Percentiles rank a stretch among this genome's conserved stretches.
phyloP scores from a whole-genome alignment of 768 basidiomycete species.

The Psilocybe cyanescens region DNA sequence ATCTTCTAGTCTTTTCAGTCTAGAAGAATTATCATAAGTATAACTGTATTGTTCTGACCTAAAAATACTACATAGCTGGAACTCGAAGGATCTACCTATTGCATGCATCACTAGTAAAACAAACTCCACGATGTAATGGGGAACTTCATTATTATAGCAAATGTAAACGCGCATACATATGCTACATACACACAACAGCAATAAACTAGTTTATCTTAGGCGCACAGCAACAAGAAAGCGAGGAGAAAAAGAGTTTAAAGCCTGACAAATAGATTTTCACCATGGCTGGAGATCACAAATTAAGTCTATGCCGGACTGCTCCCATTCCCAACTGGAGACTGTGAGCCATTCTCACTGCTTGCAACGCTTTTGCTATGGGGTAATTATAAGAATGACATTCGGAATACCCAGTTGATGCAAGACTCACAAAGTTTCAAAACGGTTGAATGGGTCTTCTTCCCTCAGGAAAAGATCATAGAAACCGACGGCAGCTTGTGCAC shows the following conservation, averaged over 20 bases:
- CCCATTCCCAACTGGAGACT: neutral
- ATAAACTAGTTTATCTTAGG: too few relatives aligned
- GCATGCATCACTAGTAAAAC: too few relatives aligned
- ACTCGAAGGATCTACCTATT: too few relatives aligned
- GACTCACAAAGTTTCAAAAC: conserved; percentile 11
- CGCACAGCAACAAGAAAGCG: too few relatives aligned
- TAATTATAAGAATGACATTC: neutral
- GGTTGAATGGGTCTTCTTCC: conserved; percentile 46
- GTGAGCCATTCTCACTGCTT: neutral
- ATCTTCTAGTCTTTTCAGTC: too few relatives aligned
- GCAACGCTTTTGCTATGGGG: neutral
- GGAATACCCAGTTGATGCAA: neutral
- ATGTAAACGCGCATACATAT: neutral
- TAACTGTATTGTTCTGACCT: too few relatives aligned
- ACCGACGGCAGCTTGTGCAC: conserved; percentile 57
- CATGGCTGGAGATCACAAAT: neutral
- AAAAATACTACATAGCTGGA: too few relatives aligned
- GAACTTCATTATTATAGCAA: neutral
- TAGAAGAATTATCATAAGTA: too few relatives aligned
- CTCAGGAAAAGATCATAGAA: conserved; percentile 68
- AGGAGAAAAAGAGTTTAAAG: too few relatives aligned
- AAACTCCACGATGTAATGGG: too few relatives aligned
- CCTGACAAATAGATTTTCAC: neutral
- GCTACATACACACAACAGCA: neutral
- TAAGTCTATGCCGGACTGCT: neutral